Percentiles rank a stretch among this genome's conserved stretches.
These are phyloP conservation scores for Ceratocystiopsis sp. DNA, from an alignment of 2,329 filamentous ascomycete species.

Conservation along the genomic window DNA sequence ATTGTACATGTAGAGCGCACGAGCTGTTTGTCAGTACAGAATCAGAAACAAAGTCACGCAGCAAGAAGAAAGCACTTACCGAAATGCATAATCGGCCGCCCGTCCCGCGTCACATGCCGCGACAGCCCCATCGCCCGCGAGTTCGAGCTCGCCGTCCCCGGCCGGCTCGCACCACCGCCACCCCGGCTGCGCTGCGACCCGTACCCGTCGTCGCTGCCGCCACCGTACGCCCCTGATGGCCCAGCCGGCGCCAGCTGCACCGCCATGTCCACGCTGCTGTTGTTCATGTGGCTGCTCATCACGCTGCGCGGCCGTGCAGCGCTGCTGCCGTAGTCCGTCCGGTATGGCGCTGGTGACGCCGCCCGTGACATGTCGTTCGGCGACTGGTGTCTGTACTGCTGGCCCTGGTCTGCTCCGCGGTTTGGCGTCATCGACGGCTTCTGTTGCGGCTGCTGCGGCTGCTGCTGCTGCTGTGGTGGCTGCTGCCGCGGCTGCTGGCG, in stretches of 20 bases:
- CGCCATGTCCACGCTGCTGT: constrained; percentile 36
- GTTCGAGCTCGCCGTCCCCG: constrained; percentile 23
- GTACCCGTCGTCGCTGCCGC: constrained; percentile 33
- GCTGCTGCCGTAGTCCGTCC: too few relatives aligned
- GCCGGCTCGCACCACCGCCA: constrained; percentile 22
- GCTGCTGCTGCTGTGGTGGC: constrained; percentile 12
- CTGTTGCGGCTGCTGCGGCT: constrained; percentile 16
- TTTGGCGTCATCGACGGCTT: constrained; percentile 16
- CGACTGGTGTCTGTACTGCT: constrained; percentile 33
- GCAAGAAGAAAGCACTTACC: constrained; percentile 34
- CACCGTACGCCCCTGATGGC: constrained; percentile 9
- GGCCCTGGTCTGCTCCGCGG: constrained; percentile 25
- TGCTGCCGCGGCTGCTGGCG: constrained; percentile 8
- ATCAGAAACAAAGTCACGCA: neutral
- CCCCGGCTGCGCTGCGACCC: constrained; percentile 36
- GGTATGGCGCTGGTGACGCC: constrained; percentile 14
- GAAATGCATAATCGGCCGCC: constrained; percentile 77
- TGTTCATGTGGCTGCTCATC: constrained; percentile 19
- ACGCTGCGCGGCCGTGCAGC: constrained; percentile 34
- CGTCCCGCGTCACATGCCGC: constrained; percentile 72
- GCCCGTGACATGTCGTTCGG: constrained; percentile 28
- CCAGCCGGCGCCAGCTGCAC: constrained; percentile 40
- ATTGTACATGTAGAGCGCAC: constrained; percentile 85
- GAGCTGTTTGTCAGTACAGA: constrained; percentile 38
- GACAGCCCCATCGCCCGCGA: constrained; percentile 39